These are phyloP conservation scores for Lagenidium giganteum DNA, from an alignment of 352 stramenopile species.

Conservation along the genomic window DNA sequence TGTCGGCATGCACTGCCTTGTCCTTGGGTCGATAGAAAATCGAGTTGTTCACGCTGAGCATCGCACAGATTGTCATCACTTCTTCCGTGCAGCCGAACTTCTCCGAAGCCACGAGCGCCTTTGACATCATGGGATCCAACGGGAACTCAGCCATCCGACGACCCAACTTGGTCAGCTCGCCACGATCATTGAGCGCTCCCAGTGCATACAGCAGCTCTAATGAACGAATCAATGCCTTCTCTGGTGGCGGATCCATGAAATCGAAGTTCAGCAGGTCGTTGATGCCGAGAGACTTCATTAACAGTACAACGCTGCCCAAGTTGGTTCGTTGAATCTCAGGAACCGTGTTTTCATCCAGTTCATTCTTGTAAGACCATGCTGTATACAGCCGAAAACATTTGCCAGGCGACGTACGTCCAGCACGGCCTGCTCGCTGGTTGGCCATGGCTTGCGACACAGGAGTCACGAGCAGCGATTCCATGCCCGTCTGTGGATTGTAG, in stretches of 20 bases:
- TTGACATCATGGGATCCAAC: constrained; percentile 94
- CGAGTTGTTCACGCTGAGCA: constrained; percentile 97
- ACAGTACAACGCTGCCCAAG: constrained; percentile 96
- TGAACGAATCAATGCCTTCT: constrained; percentile 97
- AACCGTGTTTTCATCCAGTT: constrained; percentile 97
- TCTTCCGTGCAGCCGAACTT: constrained; percentile 92
- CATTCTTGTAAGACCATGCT: constrained; percentile 97
- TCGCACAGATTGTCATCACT: constrained; percentile 96
- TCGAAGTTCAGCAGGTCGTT: constrained; percentile 99
- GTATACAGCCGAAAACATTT: constrained; percentile 99
- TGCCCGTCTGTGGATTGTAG: constrained; percentile 98
- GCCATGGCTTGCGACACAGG: constrained; percentile 97
- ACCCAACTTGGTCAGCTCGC: constrained; percentile 96
- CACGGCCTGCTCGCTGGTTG: constrained; percentile 94
- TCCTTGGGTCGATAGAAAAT: constrained; percentile 99
- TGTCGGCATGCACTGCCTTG: constrained; percentile 98
- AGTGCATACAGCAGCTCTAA: constrained; percentile 99
- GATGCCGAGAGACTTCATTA: constrained; percentile 99
- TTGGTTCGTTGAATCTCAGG: constrained; percentile 98
- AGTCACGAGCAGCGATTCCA: constrained; percentile 99
- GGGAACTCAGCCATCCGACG: constrained; percentile 96
- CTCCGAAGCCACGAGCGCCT: constrained; percentile 88
- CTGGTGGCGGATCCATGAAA: constrained; percentile 99
- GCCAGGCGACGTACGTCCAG: constrained; percentile 94
- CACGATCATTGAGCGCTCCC: constrained; percentile 97